A percentile compares a stretch with the other conserved stretches of the same genome.
Conservation (phyloP, 1,139 yeast species). For the Yamadazyma mexicana region DNA sequence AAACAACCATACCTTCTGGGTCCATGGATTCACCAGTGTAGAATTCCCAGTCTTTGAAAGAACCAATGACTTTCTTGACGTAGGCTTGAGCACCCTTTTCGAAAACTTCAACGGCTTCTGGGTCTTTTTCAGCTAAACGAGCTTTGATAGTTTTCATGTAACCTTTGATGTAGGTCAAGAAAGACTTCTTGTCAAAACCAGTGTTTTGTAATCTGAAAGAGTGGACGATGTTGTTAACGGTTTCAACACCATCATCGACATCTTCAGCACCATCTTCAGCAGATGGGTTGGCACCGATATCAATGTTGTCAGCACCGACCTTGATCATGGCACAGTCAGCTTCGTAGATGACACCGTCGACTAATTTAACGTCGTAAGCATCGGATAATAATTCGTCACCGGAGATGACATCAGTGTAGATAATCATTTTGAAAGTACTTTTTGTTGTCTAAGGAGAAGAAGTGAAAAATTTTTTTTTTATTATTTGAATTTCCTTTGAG, state of each 20-base stretch:
- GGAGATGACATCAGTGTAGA: conserved; percentile 73
- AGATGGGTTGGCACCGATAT: conserved; percentile 99
- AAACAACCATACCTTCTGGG: conserved; percentile 97
- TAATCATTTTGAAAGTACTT: conserved; percentile 31
- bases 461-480: neutral
- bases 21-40: conserved; percentile 99
- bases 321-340: conserved; percentile 90
- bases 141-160: conserved; percentile 97
- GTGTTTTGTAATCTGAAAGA: conserved; percentile 98
- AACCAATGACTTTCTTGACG: conserved; percentile 91
- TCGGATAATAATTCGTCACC: conserved; percentile 97
- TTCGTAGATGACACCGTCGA: conserved; percentile 91
- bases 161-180: conserved; percentile 92
- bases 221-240: conserved; percentile 97
- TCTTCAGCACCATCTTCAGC: conserved; percentile 90
- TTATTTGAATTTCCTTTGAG: neutral
- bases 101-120: conserved; percentile 81
- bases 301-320: conserved; percentile 73
- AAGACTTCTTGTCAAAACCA: conserved; percentile 95
- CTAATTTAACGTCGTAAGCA: conserved; percentile 86
- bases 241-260: conserved; percentile 78
- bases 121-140: conserved; percentile 81
- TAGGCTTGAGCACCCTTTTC: conserved; percentile 96
- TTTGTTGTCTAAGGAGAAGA: neutral
- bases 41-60: conserved; percentile 99